Evolutionary conservation across 371 early-diverging fungal genomes (phyloP).

Genomic region (Cokeromyces recurvatus): DNA sequence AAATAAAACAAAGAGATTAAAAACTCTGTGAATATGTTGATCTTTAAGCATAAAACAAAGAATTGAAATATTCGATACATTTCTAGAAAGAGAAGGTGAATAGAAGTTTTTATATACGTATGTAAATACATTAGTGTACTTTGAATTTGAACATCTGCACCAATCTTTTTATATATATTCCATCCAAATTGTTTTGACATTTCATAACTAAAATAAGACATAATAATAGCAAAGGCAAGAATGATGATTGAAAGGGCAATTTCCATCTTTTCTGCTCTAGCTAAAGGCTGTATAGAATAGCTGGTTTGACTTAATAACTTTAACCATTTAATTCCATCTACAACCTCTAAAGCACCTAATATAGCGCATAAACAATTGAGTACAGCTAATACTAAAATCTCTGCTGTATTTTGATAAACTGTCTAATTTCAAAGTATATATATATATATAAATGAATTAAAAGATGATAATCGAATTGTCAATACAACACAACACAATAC

Average conservation of each 20-base stretch:
- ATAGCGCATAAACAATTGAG: conserved; percentile 41
- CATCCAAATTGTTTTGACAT: conserved; percentile 37
- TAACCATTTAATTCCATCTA: conserved; percentile 43
- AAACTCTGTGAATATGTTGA: conserved; percentile 42
- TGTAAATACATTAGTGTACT: conserved; percentile 8
- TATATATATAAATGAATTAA: background rate
- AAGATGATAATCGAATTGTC: too few species aligned
- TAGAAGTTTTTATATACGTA: too few species aligned
- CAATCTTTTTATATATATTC: conserved; percentile 37
- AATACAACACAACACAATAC: background rate
- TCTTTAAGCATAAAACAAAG: conserved; percentile 41
- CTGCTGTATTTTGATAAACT: conserved; percentile 40
- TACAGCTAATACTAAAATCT: conserved; percentile 33
- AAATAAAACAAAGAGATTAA: conserved; percentile 40
- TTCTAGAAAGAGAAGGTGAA: conserved; percentile 7
- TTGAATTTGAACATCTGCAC: conserved; percentile 30
- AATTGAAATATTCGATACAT: conserved; percentile 47
- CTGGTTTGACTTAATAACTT: conserved; percentile 12
- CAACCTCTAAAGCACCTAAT: conserved; percentile 39
- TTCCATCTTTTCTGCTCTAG: conserved; percentile 26
- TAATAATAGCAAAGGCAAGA: conserved; percentile 21
- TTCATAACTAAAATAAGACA: conserved; percentile 28
- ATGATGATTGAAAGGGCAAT: conserved; percentile 23
- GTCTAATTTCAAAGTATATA: conserved; percentile 14
- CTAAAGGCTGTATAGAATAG: conserved; percentile 15